A percentile compares a stretch with the other conserved stretches of the same genome.
Conservation (phyloP, 352 stramenopile genomes). For the Globisporangium cystogenes region DNA sequence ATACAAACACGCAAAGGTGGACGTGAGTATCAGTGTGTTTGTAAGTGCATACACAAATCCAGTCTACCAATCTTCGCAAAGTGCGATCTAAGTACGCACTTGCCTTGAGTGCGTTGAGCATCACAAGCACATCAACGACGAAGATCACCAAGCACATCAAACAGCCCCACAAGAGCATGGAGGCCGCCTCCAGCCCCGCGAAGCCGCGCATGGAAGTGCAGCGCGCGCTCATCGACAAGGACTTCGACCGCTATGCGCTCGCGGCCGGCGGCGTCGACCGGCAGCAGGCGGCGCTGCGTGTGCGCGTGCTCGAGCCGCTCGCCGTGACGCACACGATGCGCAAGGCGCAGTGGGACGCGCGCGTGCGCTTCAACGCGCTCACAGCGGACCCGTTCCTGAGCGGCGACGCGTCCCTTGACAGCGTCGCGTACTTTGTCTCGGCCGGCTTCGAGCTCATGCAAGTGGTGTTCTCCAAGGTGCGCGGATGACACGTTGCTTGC, state of each 20-base stretch:
- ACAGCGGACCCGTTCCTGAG: conserved; percentile 48
- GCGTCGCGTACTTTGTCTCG: conserved; percentile 65
- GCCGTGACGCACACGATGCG: conserved; percentile 36
- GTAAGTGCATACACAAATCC: background rate
- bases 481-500: background rate
- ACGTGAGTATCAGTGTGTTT: background rate
- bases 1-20: background rate
- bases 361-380: conserved; percentile 63
- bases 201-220: conserved; percentile 53
- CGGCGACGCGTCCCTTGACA: conserved; percentile 48
- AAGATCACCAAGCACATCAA: conserved; percentile 6
- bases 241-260: conserved; percentile 79
- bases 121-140: conserved; percentile 2
- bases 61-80: background rate
- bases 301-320: conserved; percentile 34
- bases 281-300: conserved; percentile 20
- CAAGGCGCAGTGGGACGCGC: conserved; percentile 73
- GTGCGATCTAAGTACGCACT: background rate
- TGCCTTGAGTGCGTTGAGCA: too few relatives aligned
- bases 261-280: conserved; percentile 26
- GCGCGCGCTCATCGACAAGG: conserved; percentile 57
- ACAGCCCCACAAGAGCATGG: conserved; percentile 10
- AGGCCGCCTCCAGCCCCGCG: background rate
- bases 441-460: conserved; percentile 59
- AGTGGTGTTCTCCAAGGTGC: conserved; percentile 27